Conservation (phyloP, 495 filamentous ascomycete species). For the Clohesyomyces aquaticus region DNA sequence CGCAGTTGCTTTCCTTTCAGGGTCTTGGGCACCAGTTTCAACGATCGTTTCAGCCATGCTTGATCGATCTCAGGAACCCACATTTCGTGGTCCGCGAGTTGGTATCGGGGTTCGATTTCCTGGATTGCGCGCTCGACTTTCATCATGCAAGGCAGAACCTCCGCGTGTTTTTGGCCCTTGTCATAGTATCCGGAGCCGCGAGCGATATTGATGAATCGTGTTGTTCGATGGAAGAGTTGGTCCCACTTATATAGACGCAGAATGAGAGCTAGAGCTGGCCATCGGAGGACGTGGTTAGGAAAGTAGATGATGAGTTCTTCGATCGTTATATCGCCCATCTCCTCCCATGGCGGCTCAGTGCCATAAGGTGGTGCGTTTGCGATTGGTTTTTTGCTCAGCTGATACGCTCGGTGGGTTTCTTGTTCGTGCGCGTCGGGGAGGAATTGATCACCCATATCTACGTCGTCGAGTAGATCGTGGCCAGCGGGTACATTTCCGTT, state of each 20-base stretch:
- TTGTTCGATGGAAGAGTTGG: constrained; percentile 4
- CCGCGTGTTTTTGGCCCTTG: constrained; percentile 1
- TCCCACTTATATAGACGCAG: constrained; percentile 11
- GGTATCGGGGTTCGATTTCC: constrained; percentile 10
- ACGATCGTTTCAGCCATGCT: neutral
- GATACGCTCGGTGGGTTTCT: constrained; percentile 15
- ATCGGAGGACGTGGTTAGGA: constrained; percentile 28
- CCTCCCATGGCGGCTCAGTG: constrained; percentile 14
- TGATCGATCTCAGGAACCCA: neutral
- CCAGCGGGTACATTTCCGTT: neutral
- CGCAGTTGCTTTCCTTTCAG: neutral
- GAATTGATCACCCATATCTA: neutral
- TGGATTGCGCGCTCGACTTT: constrained; percentile 18
- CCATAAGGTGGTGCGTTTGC: constrained; percentile 10
- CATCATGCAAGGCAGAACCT: constrained; percentile 10
- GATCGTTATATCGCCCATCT: constrained; percentile 28
- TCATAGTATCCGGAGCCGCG: neutral
- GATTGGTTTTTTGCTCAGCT: constrained; percentile 16
- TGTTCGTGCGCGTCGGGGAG: neutral
- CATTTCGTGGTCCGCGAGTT: neutral
- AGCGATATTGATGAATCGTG: constrained; percentile 22
- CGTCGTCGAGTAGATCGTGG: neutral
- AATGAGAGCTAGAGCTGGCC: constrained; percentile 23
- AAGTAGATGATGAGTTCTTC: constrained; percentile 34
- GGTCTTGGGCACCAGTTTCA: neutral